Evolutionary conservation across 495 filamentous ascomycete genomes (phyloP).

Genomic region (Aspergillus saccharolyticus): DNA sequence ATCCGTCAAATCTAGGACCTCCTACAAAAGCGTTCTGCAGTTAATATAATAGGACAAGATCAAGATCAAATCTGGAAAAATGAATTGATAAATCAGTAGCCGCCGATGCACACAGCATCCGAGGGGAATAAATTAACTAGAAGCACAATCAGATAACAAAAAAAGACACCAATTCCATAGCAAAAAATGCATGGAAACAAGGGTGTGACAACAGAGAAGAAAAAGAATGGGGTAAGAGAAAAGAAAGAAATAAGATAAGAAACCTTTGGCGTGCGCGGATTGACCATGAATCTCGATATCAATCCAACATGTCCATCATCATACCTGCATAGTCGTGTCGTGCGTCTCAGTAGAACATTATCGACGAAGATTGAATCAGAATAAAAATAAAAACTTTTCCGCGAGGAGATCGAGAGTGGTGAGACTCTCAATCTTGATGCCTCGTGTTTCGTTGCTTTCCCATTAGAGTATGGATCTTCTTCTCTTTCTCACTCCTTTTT

Average conservation of each 20-base stretch:
- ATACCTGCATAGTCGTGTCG: constrained; percentile 17
- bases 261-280: constrained; percentile 11
- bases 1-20: too few relatives aligned
- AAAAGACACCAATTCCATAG: background rate
- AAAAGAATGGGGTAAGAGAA: constrained; percentile 2
- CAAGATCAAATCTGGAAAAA: constrained; percentile 4
- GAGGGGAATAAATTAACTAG: constrained; percentile 10
- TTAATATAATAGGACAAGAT: too few relatives aligned
- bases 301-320: constrained; percentile 9
- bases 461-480: constrained; percentile 8
- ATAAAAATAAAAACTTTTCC: constrained; percentile 13
- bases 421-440: background rate
- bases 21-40: too few relatives aligned
- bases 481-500: constrained; percentile 7
- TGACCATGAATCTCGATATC: background rate
- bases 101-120: constrained; percentile 14
- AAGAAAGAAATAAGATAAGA: constrained; percentile 5
- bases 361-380: background rate
- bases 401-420: background rate
- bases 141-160: background rate
- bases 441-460: constrained; percentile 4
- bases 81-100: constrained; percentile 11
- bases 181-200: background rate
- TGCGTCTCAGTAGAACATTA: constrained; percentile 16
- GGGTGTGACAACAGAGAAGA: background rate